Conservation (phyloP, 805 yeast species). For the Nakazawaea sp. region DNA sequence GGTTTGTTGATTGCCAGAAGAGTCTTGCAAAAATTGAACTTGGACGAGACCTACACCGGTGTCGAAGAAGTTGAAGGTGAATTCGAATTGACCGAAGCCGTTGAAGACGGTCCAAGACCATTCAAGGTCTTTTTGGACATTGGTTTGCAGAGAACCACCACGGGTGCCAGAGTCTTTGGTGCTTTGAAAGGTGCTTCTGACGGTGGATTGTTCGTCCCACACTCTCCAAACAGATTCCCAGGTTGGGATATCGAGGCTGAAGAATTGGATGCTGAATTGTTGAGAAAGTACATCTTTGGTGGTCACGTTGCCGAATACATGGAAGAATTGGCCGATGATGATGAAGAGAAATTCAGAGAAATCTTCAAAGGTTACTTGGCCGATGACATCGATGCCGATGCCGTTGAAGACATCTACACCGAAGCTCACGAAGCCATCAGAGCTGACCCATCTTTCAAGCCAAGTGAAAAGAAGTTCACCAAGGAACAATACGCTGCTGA, state of each 20-base stretch:
- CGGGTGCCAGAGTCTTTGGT: conserved; percentile 99
- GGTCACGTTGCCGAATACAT: conserved; percentile 99
- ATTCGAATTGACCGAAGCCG: conserved; percentile 97
- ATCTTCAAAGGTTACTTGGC: conserved; percentile 95
- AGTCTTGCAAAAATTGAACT: conserved; percentile 94
- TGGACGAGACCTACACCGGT: conserved; percentile 97
- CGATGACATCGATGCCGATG: conserved; percentile 96
- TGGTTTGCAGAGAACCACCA: conserved; percentile 99
- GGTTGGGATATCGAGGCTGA: conserved; percentile 99
- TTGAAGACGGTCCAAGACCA: conserved; percentile 99
- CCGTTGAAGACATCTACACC: conserved; percentile 89
- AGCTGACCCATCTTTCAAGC: conserved; percentile 89
- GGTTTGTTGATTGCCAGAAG: conserved; percentile 99
- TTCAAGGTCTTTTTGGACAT: conserved; percentile 99
- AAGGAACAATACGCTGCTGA: conserved; percentile 98
- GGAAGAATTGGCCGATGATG: conserved; percentile 99
- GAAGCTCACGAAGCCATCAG: conserved; percentile 95
- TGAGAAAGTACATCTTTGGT: conserved; percentile 99
- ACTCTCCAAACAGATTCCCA: conserved; percentile 99
- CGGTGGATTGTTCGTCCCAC: conserved; percentile 99
- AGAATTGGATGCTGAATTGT: conserved; percentile 94
- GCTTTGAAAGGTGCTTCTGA: conserved; percentile 99
- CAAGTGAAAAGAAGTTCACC: conserved; percentile 88
- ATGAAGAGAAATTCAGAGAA: conserved; percentile 98
- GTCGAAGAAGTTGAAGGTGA: conserved; percentile 99